Evolutionary conservation across 805 yeast species (phyloP).

Genomic region (Cyberlindnera xishuangbannaensis): DNA sequence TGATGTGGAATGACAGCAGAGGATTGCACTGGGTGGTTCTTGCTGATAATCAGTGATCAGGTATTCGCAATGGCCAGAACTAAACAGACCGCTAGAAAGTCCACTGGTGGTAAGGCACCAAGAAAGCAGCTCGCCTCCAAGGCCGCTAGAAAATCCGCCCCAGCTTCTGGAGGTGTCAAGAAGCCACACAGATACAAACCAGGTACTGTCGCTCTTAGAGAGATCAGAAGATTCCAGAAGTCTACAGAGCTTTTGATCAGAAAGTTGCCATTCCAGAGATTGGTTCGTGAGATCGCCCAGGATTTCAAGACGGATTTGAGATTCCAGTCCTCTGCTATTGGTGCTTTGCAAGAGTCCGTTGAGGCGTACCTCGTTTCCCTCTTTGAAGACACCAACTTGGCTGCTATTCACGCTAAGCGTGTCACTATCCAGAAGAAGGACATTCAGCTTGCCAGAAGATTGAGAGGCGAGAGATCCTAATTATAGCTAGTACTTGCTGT

Average conservation of each 20-base stretch:
- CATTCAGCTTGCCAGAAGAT: constrained; percentile 95
- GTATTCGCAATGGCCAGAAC: constrained; percentile 87
- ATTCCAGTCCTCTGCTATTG: constrained; percentile 96
- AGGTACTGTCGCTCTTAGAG: constrained; percentile 95
- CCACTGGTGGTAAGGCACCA: constrained; percentile 95
- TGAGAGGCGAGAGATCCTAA: constrained; percentile 93
- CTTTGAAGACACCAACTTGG: constrained; percentile 96
- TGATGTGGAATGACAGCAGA: no score
- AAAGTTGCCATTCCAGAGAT: constrained; percentile 95
- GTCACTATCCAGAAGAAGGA: constrained; percentile 98
- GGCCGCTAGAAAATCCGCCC: constrained; percentile 92
- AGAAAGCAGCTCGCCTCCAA: constrained; percentile 89
- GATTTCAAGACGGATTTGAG: constrained; percentile 90
- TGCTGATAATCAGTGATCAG: no score
- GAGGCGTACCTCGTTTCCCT: constrained; percentile 96
- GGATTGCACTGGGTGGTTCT: no score
- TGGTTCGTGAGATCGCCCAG: constrained; percentile 93
- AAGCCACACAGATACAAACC: constrained; percentile 96
- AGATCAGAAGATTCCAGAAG: constrained; percentile 95
- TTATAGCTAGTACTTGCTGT: no score
- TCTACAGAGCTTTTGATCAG: constrained; percentile 92
- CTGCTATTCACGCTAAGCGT: constrained; percentile 98
- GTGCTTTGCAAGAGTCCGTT: constrained; percentile 97
- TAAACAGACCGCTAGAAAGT: constrained; percentile 90
- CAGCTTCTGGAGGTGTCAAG: constrained; percentile 90